phyloP scores from a whole-genome alignment of 179 eudicot genomes.

The Patellifolia procumbens region DNA sequence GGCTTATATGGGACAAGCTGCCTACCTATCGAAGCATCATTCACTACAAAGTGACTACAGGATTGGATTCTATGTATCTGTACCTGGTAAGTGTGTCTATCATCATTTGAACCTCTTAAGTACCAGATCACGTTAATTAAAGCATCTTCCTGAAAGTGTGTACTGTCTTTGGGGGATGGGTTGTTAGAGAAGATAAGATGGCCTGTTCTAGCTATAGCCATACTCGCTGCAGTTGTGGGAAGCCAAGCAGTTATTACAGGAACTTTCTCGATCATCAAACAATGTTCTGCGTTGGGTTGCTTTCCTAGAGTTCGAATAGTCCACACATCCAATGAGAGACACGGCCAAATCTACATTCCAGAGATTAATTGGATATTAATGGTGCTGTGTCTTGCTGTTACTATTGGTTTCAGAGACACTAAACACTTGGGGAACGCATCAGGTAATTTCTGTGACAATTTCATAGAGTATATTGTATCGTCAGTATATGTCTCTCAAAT shows the following conservation, averaged over 20 bases:
- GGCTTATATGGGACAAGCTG: conserved; percentile 99
- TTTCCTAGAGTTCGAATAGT: conserved; percentile 46
- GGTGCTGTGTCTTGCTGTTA: conserved; percentile 49
- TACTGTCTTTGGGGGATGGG: background rate
- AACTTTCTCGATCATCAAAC: conserved; percentile 52
- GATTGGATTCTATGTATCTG: conserved; percentile 85
- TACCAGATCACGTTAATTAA: background rate
- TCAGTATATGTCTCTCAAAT: background rate
- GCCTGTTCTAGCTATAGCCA: conserved; percentile 50
- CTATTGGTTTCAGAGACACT: conserved; percentile 51
- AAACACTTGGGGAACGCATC: conserved; percentile 54
- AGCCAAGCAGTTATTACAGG: conserved; percentile 57
- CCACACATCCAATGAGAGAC: conserved; percentile 45
- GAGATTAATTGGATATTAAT: conserved; percentile 50
- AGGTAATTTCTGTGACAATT: conserved; percentile 26
- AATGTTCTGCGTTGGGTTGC: conserved; percentile 54
- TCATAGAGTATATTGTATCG: background rate
- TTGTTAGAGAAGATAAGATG: conserved; percentile 47
- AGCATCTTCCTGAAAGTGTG: background rate
- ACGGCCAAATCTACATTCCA: conserved; percentile 51
- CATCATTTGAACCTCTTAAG: background rate
- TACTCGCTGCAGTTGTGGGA: conserved; percentile 54
- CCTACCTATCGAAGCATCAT: conserved; percentile 84
- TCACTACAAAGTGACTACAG: conserved; percentile 45
- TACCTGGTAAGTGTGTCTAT: conserved; percentile 38